Conservation (phyloP, 83 land plant species). For the Diphasiastrum complanatum region DNA sequence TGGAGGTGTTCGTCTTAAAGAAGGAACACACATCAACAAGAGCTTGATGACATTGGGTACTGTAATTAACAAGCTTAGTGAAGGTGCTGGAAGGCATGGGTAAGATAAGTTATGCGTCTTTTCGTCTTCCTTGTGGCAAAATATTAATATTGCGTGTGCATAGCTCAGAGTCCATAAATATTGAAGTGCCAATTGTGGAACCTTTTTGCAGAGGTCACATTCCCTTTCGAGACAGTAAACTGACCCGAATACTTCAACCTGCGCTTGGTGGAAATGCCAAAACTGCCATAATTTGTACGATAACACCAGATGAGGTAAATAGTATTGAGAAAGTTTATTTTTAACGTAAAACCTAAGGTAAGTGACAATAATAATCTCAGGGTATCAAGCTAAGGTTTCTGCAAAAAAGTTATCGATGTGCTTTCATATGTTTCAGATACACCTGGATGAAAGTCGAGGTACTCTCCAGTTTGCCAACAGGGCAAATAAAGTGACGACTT, state of each 20-base stretch:
- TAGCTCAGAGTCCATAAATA: background rate
- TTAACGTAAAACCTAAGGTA: background rate
- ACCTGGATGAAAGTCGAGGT: slow-evolving; percentile 36
- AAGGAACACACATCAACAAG: slow-evolving; percentile 38
- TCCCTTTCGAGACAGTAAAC: slow-evolving; percentile 36
- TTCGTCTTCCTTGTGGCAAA: background rate
- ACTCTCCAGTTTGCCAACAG: slow-evolving; percentile 35
- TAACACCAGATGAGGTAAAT: slow-evolving; percentile 32
- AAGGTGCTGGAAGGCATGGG: slow-evolving; percentile 28
- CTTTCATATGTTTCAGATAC: slow-evolving; percentile 16
- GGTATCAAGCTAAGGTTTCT: background rate
- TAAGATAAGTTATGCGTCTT: background rate
- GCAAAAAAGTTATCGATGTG: background rate
- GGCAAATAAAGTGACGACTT: slow-evolving; percentile 34
- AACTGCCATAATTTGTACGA: slow-evolving; percentile 31
- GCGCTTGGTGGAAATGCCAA: slow-evolving; percentile 42
- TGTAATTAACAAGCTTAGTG: slow-evolving; percentile 38
- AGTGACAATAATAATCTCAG: background rate
- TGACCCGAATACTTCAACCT: slow-evolving; percentile 37
- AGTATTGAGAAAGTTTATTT: too few species aligned
- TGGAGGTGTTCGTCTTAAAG: slow-evolving; percentile 31
- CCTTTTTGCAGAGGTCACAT: slow-evolving; percentile 27
- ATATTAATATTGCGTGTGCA: background rate
- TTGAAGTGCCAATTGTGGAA: background rate
- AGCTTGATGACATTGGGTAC: slow-evolving; percentile 37